A percentile compares a stretch with the other conserved stretches of the same genome.
Evolutionary conservation across 2,329 filamentous ascomycete genomes (phyloP).

Genomic region (Aotearoamyces nothofagi): DNA sequence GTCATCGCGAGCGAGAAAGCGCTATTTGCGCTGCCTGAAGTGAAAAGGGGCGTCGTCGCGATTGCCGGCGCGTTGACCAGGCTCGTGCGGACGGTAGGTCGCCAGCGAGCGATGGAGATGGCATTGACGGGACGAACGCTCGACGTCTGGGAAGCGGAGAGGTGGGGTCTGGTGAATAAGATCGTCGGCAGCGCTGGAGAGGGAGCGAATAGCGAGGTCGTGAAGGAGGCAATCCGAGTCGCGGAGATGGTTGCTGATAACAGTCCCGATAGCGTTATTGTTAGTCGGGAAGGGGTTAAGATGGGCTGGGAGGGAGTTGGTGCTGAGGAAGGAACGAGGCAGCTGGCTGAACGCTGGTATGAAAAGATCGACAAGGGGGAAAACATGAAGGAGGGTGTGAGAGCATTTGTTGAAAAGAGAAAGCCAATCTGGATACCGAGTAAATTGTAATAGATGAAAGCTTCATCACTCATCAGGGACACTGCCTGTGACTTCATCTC

Average conservation of each 20-base stretch:
- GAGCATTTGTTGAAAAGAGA: conserved; percentile 64
- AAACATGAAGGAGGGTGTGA: conserved; percentile 61
- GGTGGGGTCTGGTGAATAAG: conserved; percentile 58
- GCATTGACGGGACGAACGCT: conserved; percentile 48
- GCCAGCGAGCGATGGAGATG: conserved; percentile 57
- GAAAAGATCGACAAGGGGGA: conserved; percentile 45
- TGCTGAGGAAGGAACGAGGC: conserved; percentile 40
- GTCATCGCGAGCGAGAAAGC: conserved; percentile 45
- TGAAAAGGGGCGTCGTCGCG: conserved; percentile 54
- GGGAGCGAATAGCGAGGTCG: conserved; percentile 26
- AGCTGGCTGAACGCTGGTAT: conserved; percentile 42
- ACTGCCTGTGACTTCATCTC: too few relatives aligned
- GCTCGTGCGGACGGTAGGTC: conserved; percentile 48
- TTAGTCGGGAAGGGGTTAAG: conserved; percentile 56
- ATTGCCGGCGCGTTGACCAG: conserved; percentile 57
- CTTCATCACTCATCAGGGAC: too few relatives aligned
- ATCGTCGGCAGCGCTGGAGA: conserved; percentile 29
- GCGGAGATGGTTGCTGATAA: conserved; percentile 47
- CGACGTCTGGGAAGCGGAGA: conserved; percentile 38
- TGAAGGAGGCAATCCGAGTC: conserved; percentile 42
- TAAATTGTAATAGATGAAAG: conserved; percentile 41
- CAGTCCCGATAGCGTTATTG: conserved; percentile 63
- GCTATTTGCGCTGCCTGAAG: conserved; percentile 56
- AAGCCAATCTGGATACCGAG: conserved; percentile 51
- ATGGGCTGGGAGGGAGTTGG: conserved; percentile 57